Conservation (phyloP, 345 rosid species). For the Heritiera littoralis region DNA sequence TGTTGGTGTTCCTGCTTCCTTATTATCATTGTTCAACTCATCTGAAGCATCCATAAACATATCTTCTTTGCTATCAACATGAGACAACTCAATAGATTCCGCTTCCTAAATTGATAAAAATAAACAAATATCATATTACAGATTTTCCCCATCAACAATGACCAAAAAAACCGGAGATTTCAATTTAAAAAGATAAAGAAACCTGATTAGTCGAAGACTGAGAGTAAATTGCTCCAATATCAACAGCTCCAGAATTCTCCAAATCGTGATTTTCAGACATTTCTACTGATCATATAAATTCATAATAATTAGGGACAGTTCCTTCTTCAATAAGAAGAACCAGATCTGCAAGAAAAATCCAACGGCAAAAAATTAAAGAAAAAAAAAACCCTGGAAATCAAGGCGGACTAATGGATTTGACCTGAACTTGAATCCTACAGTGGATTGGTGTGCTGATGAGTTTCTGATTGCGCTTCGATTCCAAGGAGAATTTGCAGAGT, state of each 20-base stretch:
- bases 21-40: slow-evolving; percentile 54
- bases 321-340: slow-evolving; percentile 9
- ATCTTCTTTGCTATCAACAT: slow-evolving; percentile 74
- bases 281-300: slow-evolving; percentile 21
- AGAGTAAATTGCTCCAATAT: slow-evolving; percentile 14
- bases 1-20: slow-evolving; percentile 35
- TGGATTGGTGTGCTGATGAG: not conserved
- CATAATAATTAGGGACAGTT: slow-evolving; percentile 24
- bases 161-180: not conserved
- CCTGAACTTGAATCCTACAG: slow-evolving; percentile 10
- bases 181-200: not conserved
- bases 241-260: slow-evolving; percentile 31
- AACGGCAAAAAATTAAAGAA: not conserved
- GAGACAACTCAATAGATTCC: slow-evolving; percentile 27
- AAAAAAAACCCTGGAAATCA: slow-evolving; percentile 22
- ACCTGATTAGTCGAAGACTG: slow-evolving; percentile 31
- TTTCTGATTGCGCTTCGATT: not conserved
- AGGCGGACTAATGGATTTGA: not conserved
- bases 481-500: not conserved
- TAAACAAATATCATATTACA: not conserved
- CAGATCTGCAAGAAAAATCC: slow-evolving; percentile 34
- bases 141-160: not conserved
- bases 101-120: slow-evolving; percentile 22
- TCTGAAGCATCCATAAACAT: slow-evolving; percentile 89
- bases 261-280: slow-evolving; percentile 50